These are phyloP conservation scores for Oidium heveae DNA, from an alignment of 2,329 filamentous ascomycete species.

Conservation along the genomic window DNA sequence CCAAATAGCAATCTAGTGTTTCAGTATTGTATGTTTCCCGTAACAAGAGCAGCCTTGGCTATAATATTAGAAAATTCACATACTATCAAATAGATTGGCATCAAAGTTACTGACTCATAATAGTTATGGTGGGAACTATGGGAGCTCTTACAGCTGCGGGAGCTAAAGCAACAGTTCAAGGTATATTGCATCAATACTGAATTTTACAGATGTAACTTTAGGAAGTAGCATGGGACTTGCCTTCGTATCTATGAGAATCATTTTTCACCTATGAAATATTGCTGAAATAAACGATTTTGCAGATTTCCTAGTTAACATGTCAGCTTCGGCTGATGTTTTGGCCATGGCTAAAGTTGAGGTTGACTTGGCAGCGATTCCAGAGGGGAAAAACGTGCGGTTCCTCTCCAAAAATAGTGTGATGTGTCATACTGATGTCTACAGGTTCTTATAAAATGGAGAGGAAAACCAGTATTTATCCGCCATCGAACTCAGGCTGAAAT, in stretches of 20 bases:
- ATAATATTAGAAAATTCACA: neutral
- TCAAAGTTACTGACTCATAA: neutral
- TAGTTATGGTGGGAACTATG: conserved; percentile 80
- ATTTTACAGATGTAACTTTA: neutral
- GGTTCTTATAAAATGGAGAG: conserved; percentile 99
- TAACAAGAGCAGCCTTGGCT: neutral
- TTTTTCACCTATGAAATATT: neutral
- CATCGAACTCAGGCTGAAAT: conserved; percentile 90
- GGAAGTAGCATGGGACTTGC: neutral
- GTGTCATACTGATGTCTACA: conserved; percentile 14
- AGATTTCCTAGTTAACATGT: conserved; percentile 99
- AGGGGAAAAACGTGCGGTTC: conserved; percentile 84
- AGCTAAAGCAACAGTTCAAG: conserved; percentile 94
- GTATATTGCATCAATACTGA: conserved; percentile 28
- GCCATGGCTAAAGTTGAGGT: conserved; percentile 99
- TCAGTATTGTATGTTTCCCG: conserved; percentile 39
- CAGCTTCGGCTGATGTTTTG: conserved; percentile 89
- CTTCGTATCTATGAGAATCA: neutral
- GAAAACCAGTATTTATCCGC: conserved; percentile 99
- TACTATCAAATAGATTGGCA: too few species aligned
- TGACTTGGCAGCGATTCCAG: conserved; percentile 72
- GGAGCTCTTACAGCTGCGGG: conserved; percentile 78
- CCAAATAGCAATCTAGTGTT: conserved; percentile 63
- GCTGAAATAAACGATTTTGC: conserved; percentile 5
- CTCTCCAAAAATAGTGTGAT: neutral